Base-by-base conservation (phyloP, 225 moss, liverwort and hornwort species). In the Polytrichum commune region DNA sequence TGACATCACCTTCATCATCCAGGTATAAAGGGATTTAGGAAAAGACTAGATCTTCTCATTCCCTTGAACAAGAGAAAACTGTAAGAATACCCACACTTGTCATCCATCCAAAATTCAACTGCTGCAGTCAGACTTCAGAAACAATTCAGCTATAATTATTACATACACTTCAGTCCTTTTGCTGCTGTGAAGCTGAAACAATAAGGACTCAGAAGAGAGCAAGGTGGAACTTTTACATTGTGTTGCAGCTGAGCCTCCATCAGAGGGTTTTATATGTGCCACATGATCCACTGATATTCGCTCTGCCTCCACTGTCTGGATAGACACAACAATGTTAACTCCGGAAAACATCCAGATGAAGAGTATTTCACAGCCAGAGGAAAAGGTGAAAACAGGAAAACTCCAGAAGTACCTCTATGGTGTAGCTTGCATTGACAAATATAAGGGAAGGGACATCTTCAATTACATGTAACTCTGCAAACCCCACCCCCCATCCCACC, bases 261-360 rank as follows among this genome's bases (percentile, higher is more conserved):
- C 94, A 55, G 96, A 97, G 73, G 96, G 96, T 80, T 97, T 97
- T 75, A 97, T 97, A 65, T 97, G 96, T 54, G 96, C 96, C 73
- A 97, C 96, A 67, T 97, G 93, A 69, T 97, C 96, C 57, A 97
- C 96, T 68, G 96, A 97, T 84, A 97, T 97, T 73, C 96, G 90
- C 88, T 96, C 96, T 30, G 96, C 96, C 77, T 96, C 96, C 19
- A 96, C 96, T 65, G 96, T 96, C 93, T 95, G 81, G 23, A 76
- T n/a, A 73, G 19, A 72, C 66, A 57, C 72, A 76, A 27, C 58
- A 46, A 46, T 46, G 16, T 13, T 13, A 10, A 46, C 46, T 46
- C 46, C 16, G 0, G 16, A 46, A 13, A 46, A 16, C 16, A 46
- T 46, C 16, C 46, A 46, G 46, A 13, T 13, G 46, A 13, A 46